Base-by-base conservation (phyloP, 2,329 filamentous ascomycete genomes). In the Phialophora verrucosa region DNA sequence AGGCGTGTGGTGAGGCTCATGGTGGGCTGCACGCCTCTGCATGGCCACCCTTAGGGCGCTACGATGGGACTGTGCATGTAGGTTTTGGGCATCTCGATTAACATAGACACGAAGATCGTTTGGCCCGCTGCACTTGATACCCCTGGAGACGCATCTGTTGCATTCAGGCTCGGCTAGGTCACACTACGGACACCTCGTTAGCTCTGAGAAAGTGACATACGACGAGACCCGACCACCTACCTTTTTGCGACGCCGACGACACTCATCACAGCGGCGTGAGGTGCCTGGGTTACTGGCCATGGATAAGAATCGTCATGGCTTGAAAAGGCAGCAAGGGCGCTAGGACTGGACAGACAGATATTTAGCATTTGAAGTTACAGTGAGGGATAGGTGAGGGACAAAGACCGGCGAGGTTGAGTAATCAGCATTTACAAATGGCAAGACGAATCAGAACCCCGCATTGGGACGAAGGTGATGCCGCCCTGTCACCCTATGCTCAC, bases 171-270 rank as follows among this genome's bases (percentile, higher is more conserved):
- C 50, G 14, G 35, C 59, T 1, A 62, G 50, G 23, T 50, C 59
- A 29, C 59, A 62, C 59, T 62, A 29, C 4, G 1, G 42, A 31
- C 14, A 53, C 31, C 17, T 14, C 14, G 14, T 25, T 25, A 32
- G 7, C 11, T 7, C 29, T 17, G 23, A 14, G 49, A 23, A 20
- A 20, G n/a, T 12, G 14, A 8, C 11, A 7, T 20, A 10, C n/a
- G 25, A 23, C 12, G 6, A 23, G n/a, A 20, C 17, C 6, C 4
- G 31, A 38, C 1, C 27, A 23, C 32, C 3, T 55, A 23, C 50
- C 59, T 56, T 56, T 20, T 56, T 62, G 32, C 59, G 50, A 11
- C 59, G 51, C 4, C 51, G 50, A 35, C 59, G 59, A 55, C 59
- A 62, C 27, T 56, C 35, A 14, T 56, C 32, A 32, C 59, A 56